phyloP scores from a whole-genome alignment of 2,329 filamentous ascomycete species.

The Trichoderma sp. region DNA sequence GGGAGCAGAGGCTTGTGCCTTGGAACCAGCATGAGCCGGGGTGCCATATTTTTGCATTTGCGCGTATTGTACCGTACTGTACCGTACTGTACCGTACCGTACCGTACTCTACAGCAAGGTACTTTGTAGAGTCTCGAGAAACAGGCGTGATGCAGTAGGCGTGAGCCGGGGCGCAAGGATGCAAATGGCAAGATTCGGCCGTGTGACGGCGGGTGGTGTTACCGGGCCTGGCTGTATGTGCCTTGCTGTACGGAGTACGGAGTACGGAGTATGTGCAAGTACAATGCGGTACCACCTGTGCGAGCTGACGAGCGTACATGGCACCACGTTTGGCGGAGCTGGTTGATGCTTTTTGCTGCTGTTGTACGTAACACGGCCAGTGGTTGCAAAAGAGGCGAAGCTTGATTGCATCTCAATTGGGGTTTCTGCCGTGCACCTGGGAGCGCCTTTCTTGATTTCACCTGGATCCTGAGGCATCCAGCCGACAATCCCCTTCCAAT shows the following conservation, averaged over 20 bases:
- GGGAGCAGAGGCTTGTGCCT: background rate
- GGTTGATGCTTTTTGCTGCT: background rate
- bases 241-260: too few relatives aligned
- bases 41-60: background rate
- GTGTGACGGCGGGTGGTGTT: constrained; percentile 12
- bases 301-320: background rate
- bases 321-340: background rate
- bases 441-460: too few relatives aligned
- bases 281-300: background rate
- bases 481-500: background rate
- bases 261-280: background rate
- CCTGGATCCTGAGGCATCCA: background rate
- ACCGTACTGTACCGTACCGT: too few relatives aligned
- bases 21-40: background rate
- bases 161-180: background rate
- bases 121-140: background rate
- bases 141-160: background rate
- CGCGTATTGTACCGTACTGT: too few relatives aligned
- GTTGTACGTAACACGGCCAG: constrained; percentile 5
- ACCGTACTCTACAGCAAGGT: too few relatives aligned
- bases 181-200: constrained; percentile 7
- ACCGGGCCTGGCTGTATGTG: background rate
- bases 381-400: background rate
- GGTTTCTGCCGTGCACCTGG: background rate
- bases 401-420: background rate